Percentiles rank a stretch among this genome's conserved stretches.
phyloP scores from a whole-genome alignment of 169 alveolate species.

The Eimeria falciformis region DNA sequence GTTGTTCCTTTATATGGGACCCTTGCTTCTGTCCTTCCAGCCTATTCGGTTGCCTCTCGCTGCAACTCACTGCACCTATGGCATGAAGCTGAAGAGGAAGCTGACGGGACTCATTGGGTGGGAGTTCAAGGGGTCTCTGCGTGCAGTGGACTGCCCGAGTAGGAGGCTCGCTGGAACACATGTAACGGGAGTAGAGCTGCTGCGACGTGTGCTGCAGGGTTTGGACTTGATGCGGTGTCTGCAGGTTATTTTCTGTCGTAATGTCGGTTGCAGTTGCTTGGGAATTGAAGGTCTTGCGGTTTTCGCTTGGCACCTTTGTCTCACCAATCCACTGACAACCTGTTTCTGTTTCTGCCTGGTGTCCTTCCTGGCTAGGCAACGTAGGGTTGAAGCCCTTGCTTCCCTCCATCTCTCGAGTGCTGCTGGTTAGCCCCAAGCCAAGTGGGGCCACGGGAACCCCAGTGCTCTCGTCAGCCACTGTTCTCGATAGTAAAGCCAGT shows the following conservation, averaged over 20 bases:
- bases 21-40: background rate
- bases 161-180: background rate
- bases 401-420: background rate
- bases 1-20: background rate
- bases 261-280: background rate
- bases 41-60: constrained; percentile 3
- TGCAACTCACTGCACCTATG: background rate
- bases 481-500: background rate
- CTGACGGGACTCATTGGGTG: background rate
- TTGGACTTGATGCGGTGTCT: background rate
- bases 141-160: background rate
- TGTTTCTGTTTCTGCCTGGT: background rate
- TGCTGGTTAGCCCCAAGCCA: background rate
- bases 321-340: background rate
- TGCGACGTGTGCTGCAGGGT: background rate
- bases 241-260: background rate
- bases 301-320: background rate
- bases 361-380: background rate
- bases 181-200: background rate
- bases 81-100: background rate
- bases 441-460: constrained; percentile 9
- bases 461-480: background rate
- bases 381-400: background rate
- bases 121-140: background rate
- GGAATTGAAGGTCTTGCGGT: background rate